phyloP scores from a whole-genome alignment of 257 asterid genomes.

The Forsythia suspensa region DNA sequence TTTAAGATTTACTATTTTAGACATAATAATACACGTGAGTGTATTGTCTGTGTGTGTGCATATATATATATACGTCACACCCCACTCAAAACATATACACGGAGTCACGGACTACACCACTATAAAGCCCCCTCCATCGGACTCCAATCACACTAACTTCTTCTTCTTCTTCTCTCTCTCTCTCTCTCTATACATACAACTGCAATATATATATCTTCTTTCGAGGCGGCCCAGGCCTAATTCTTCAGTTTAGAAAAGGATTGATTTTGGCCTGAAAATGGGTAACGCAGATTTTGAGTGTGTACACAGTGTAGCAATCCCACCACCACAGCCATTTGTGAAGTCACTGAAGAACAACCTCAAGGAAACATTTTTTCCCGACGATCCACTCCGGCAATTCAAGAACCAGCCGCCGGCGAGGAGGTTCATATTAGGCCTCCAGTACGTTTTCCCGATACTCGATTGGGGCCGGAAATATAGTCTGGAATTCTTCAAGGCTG shows the following conservation, averaged over 20 bases:
- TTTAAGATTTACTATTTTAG: neutral
- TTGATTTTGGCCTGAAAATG: slow-evolving; percentile 32
- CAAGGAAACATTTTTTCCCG: slow-evolving; percentile 85
- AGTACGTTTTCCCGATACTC: slow-evolving; percentile 74
- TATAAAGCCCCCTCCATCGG: neutral
- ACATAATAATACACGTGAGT: neutral
- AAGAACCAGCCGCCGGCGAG: slow-evolving; percentile 65
- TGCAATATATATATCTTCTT: too few relatives aligned
- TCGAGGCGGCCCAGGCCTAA: too few relatives aligned
- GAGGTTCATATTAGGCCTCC: slow-evolving; percentile 54
- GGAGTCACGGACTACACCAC: neutral
- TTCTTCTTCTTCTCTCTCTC: neutral
- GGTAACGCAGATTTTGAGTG: slow-evolving; percentile 51
- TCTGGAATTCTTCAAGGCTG: slow-evolving; percentile 54
- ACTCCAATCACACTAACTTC: neutral
- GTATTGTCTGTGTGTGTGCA: neutral
- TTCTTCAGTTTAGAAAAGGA: neutral
- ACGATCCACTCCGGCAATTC: slow-evolving; percentile 90
- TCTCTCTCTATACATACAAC: neutral
- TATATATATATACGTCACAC: neutral
- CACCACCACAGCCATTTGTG: slow-evolving; percentile 72
- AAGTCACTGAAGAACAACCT: slow-evolving; percentile 53
- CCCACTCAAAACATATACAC: neutral
- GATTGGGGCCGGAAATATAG: slow-evolving; percentile 89
- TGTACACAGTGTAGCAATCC: slow-evolving; percentile 51